Evolutionary conservation across 345 rosid genomes (phyloP), one percentile per base, ranked within the genome.

Genomic region (Atalantia buxifolia): DNA sequence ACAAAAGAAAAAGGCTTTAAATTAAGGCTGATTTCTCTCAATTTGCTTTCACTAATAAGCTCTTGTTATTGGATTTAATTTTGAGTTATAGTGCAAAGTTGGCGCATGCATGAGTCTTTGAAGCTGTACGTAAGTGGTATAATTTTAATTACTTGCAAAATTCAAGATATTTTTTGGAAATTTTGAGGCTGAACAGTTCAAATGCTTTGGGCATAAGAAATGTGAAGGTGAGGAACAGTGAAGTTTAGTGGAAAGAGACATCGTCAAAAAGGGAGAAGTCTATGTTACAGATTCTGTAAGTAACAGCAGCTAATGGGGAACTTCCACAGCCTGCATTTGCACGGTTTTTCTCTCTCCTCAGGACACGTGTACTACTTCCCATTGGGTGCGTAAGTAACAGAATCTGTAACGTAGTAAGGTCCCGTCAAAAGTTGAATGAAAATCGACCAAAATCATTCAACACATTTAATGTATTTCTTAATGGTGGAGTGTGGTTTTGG

Each of bases 131-230:
- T 5, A 18, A 19, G 22, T 53, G 57, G 2, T 53, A 16, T 53
- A 53, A 13, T 45, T 69, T 31, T 48, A 13, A 13, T 60, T 0
- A 38, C 16, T 42, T 5, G 28, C 45, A 36, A 36, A 76, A 66
- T 24, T 18, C 9, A 45, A 8, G 59, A 50, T 53, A 4, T 53
- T 30, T 76, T 76, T 33, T 7, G 63, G 1, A 16, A 31, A 56
- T 35, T 66, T 55, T 12, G 24, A 27, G 53, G 9, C 21, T 18
- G 9, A 28, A 27, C 76, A 61, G 72, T 38, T 42, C 68, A 53
- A 53, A 66, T 65, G 35, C 83, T 83, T 86, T 3, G 27, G 74
- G 62, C 31, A 30, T 84, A 79, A 76, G 85, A 70, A 81, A 83
- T 27, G 56, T 59, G 59, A 69, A 73, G 66, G 31, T 4, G 38